Percentiles rank a stretch among this genome's conserved stretches.
Conservation (phyloP, 129 eudicot species). For the Artemisia argyi region DNA sequence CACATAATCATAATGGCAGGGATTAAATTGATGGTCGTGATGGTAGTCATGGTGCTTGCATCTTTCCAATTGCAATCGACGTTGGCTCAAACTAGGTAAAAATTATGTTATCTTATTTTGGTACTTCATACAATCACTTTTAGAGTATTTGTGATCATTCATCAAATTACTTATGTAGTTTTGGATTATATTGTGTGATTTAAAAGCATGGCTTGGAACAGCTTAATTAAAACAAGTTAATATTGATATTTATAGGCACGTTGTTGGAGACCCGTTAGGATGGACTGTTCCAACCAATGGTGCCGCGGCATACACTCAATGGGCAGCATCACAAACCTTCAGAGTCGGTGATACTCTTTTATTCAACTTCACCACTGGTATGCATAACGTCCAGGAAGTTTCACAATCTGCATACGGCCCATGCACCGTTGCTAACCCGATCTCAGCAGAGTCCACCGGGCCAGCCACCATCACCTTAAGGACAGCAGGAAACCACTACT, state of each 20-base stretch:
- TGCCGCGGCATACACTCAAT: conserved; percentile 26
- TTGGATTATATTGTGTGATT: too few species aligned
- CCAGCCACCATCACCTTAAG: conserved; percentile 42
- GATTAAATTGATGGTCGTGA: too few species aligned
- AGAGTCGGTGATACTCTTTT: conserved; percentile 40
- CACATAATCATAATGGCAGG: too few species aligned
- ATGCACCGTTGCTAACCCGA: conserved; percentile 40
- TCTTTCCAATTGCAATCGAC: too few species aligned
- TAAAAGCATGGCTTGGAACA: too few species aligned
- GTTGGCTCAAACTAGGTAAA: too few species aligned
- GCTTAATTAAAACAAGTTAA: too few species aligned
- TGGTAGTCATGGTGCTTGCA: too few species aligned
- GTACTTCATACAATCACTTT: too few species aligned
- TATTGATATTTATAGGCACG: neutral
- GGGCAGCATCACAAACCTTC: conserved; percentile 38
- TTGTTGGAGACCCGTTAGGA: conserved; percentile 40
- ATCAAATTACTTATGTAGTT: too few species aligned
- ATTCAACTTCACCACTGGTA: conserved; percentile 41
- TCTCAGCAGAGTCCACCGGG: conserved; percentile 1
- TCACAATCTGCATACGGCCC: conserved; percentile 36
- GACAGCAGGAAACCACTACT: conserved; percentile 39
- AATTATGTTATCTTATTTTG: too few species aligned
- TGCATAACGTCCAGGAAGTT: conserved; percentile 42
- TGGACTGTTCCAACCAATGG: conserved; percentile 40
- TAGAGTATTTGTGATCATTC: too few species aligned